These are phyloP conservation scores for Solanum ossicruentum DNA, from an alignment of 257 asterid genomes.

Conservation along the genomic window DNA sequence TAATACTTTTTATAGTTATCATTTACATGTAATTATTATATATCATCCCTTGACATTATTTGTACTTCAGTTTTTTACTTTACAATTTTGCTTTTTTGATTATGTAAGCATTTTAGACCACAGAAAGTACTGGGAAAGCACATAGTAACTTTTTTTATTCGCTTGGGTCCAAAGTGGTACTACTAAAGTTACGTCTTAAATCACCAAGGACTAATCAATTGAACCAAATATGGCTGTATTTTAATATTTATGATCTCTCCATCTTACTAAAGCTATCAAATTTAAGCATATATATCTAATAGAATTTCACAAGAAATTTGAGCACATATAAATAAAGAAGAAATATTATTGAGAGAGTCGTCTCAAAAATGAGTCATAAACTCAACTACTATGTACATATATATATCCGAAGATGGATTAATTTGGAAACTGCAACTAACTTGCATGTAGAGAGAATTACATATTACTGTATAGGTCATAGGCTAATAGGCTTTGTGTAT, in stretches of 20 bases:
- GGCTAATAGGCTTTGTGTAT: not conserved
- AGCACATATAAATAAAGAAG: not conserved
- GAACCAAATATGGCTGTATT: accelerated
- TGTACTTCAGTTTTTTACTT: not conserved
- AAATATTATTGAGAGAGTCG: not conserved
- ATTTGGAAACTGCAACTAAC: not conserved
- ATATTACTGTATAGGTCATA: not conserved
- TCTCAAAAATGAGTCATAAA: not conserved
- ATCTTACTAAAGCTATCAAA: accelerated
- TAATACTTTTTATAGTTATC: not conserved
- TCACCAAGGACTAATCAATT: not conserved
- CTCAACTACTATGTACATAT: not conserved
- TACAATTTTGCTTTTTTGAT: not conserved
- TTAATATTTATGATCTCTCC: accelerated
- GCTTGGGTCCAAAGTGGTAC: not conserved
- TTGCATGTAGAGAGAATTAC: not conserved
- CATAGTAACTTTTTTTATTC: not conserved
- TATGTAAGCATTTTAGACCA: not conserved
- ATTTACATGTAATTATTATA: not conserved
- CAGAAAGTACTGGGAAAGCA: not conserved
- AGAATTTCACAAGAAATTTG: not conserved
- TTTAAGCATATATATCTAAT: not conserved
- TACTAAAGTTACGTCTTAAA: not conserved
- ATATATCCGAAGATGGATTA: not conserved
- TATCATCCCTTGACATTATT: not conserved